Percentiles rank a stretch among this genome's conserved stretches.
phyloP scores from a whole-genome alignment of 2,329 filamentous ascomycete species.

The Tolypocladium paradoxum region DNA sequence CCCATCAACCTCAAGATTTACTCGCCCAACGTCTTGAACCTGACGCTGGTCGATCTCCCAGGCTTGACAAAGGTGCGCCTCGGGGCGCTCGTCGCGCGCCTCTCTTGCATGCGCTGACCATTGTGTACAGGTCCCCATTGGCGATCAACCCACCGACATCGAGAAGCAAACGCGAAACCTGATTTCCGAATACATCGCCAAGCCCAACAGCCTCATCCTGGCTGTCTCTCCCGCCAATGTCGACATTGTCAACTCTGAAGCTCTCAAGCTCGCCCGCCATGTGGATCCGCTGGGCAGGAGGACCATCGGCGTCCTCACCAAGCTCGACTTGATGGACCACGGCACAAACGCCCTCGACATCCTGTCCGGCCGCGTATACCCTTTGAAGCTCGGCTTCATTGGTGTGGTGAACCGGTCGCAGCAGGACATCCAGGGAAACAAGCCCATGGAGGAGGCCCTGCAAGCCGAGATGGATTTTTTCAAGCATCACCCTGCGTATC shows the following conservation, averaged over 20 bases:
- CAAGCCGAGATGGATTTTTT: slow-evolving; percentile 91
- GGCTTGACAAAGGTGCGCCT: slow-evolving; percentile 76
- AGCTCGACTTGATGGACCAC: slow-evolving; percentile 97
- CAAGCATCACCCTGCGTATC: slow-evolving; percentile 90
- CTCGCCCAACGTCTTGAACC: slow-evolving; percentile 89
- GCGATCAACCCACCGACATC: slow-evolving; percentile 93
- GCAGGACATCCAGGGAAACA: slow-evolving; percentile 93
- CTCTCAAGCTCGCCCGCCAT: slow-evolving; percentile 90
- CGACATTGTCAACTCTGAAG: slow-evolving; percentile 96
- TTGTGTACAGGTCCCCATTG: slow-evolving; percentile 67
- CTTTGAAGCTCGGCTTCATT: slow-evolving; percentile 93
- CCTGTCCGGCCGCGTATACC: slow-evolving; percentile 92
- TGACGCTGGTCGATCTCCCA: slow-evolving; percentile 91
- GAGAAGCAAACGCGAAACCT: slow-evolving; percentile 96
- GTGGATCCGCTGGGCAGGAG: slow-evolving; percentile 89
- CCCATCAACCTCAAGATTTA: slow-evolving; percentile 99
- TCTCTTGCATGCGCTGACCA: slow-evolving; percentile 8
- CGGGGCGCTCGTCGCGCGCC: not conserved
- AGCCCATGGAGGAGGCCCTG: slow-evolving; percentile 86
- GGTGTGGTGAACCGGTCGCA: slow-evolving; percentile 97
- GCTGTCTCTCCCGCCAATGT: slow-evolving; percentile 96
- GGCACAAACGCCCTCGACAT: slow-evolving; percentile 97
- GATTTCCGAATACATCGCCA: slow-evolving; percentile 96
- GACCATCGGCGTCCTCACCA: slow-evolving; percentile 94
- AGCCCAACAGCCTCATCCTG: slow-evolving; percentile 95